These are phyloP conservation scores for Metschnikowia proteae DNA, from an alignment of 805 yeast species.

Conservation along the genomic window DNA sequence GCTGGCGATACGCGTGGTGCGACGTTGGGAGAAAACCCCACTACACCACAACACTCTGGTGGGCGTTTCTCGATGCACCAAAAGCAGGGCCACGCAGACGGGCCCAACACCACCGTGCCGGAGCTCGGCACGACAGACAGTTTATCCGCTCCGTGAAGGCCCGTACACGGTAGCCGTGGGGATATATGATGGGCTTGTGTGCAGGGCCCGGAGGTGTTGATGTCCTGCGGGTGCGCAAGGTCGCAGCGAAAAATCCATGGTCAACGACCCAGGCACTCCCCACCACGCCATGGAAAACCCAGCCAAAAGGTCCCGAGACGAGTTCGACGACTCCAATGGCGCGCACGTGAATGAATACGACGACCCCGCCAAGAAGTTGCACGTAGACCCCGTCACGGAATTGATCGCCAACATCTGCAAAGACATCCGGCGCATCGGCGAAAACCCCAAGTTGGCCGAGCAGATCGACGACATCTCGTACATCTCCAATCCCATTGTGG, in stretches of 20 bases:
- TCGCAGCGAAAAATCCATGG: constrained; percentile 3
- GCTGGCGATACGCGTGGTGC: no score
- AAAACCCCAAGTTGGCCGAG: constrained; percentile 35
- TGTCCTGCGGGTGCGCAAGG: neutral
- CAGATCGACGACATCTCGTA: constrained; percentile 55
- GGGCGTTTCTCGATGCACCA: no score
- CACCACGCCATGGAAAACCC: constrained; percentile 15
- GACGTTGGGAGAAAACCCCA: no score
- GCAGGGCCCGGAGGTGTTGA: neutral
- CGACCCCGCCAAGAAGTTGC: constrained; percentile 31
- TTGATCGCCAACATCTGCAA: constrained; percentile 42
- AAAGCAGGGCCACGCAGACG: no score
- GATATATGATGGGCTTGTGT: neutral
- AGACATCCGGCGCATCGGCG: constrained; percentile 43
- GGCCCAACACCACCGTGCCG: no score
- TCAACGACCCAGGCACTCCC: neutral
- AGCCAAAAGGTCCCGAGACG: constrained; percentile 20
- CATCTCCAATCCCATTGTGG: constrained; percentile 62
- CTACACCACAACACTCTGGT: no score
- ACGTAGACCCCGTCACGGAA: constrained; percentile 39
- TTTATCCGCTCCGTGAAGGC: no score
- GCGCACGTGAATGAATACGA: constrained; percentile 14
- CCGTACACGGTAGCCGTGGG: neutral
- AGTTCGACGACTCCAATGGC: constrained; percentile 20
- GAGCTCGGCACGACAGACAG: no score